Evolutionary conservation across 2,329 filamentous ascomycete species (phyloP), one percentile per base, ranked within the genome.

Genomic region (Talaromyces islandicus): DNA sequence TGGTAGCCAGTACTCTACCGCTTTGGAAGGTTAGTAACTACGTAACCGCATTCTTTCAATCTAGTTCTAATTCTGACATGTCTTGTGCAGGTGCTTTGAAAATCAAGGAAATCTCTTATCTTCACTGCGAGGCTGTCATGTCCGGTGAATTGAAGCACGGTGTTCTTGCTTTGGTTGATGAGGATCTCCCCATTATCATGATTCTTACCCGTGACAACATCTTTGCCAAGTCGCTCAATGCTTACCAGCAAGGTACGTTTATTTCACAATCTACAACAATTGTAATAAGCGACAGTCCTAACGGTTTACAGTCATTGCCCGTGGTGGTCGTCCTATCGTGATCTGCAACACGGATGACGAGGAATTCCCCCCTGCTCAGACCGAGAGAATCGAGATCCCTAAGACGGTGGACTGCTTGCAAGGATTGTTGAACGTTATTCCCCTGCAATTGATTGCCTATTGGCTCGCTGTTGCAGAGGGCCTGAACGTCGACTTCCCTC

Each of bases 61-160:
- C 55, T 27, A 2, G 4, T 69, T 56, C 52, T 29, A 50, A 17
- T 25, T 27, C 54, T 57, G 35, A 56, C 25, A 21, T 14, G 19
- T 56, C 32, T 51, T 46, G 25, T 62, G 50, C 58, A 82, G 81
- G 91, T 79, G 94, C 94, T 55, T 84, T 99, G 68, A 99, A 99
- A 85, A 99, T 99, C 79, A 99, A 99, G 86, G 94, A 99, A 81
- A 99, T 99, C 71, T 97, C 93, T 19, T 99, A 99, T 79, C 90
- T 99, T 62, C 94, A 99, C 80, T 99, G 94, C 78, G 94, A 99
- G 81, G 94, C 94, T 69, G 94, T 99, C 82, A 99, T 99, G 94
- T 97, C 94, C 65, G 94, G 94, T 78, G 94, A 99, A 81, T 85
- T 99, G 70, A 99, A 99, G 86, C 94, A 99, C 78, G 94, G 94